Evolutionary conservation across 1,284 basidiomycete species (phyloP), one percentile per base, ranked within the genome.

Genomic region (Pseudozyma tsukubaensis): DNA sequence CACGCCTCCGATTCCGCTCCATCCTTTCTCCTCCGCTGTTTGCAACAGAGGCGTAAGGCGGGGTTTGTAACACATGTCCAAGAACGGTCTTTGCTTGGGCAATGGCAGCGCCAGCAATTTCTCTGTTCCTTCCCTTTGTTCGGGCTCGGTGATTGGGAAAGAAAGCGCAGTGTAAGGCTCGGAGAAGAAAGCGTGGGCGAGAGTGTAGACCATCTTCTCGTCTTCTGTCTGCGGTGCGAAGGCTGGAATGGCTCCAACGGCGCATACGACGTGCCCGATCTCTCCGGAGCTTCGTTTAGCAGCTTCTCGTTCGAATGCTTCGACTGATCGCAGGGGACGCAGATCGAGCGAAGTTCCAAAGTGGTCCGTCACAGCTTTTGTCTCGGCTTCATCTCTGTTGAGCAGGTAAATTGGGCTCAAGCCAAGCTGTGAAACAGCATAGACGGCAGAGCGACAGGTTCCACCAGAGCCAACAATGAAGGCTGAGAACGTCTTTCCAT

Each of bases 11-110:
- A 85, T 72, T 3, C 66, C 54, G 2, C 53, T 40, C 84, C 84
- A 85, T 14, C 66, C 72, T 7, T 77, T 62, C 4, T 72, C 43
- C 1, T 62, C 50, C 0, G 83, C 84, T 11, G 75, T 66, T n/a
- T 55, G 55, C 37, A 82, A 69, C 29, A 85, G 40, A 0, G 80
- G 78, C 16, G 84, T 85, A 47, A 76, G 67, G n/a, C 84, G 79
- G 0, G 84, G 84, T 57, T 85, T 84, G 77, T 85, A 85, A 43
- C 78, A 80, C 84, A 85, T 85, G 40, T 85, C 84, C 35, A 85
- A 75, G 66, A 85, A 85, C 10, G 78, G 66, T 4, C 83, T 61
- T 34, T 68, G 54, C 24, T 42, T 21, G 0, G 80, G 79, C 29
- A 82, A 54, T 0, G 81, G 79, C 16, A 83, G 18, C 0, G 43